Base-by-base conservation (phyloP, 768 basidiomycete genomes). In the Suillus bovinus region DNA sequence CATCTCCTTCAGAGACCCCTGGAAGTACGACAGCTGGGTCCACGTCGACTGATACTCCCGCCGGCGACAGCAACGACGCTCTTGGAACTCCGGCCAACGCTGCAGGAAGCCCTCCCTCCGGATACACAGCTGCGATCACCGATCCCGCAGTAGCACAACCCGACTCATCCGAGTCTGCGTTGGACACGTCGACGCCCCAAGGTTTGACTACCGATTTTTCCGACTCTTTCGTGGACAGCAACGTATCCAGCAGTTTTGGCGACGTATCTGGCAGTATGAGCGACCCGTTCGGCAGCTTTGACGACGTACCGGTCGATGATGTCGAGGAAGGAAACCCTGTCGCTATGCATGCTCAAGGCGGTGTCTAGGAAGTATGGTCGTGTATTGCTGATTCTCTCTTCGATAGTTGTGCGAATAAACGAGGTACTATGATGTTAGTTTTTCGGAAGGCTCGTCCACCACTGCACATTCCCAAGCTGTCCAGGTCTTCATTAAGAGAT, bases 371-470 rank as follows among this genome's bases (percentile, higher is more conserved):
- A 8, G 17, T 22, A 24, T 55, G 22, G 22, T 49, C 22, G 5
- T 38, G 24, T 31, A 50, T 2, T 5, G 9, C 17, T 17, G 2
- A 24, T 14, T 22, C 10, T 38, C 24, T 39, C 13, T 8, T 29
- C 17, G 17, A n/a, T 29, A 56, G 24, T 34, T 3, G 20, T 42
- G 38, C 62, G 62, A 70, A 64, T 60, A 38, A 65, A 63, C 64
- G 49, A 50, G 64, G 27, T 27, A 42, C 20, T n/a, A 42, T 41
- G 3, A 5, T 41, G 20, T 20, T 20, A 17, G 39, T 41, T 7
- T 8, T 2, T 41, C 17, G 3, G 39, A 41, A 46, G 44, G 14
- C 13, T 22, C 22, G 11, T n/a, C n/a, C n/a, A n/a, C n/a, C n/a
- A n/a, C n/a, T n/a, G n/a, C n/a, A n/a, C n/a, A n/a, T n/a, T n/a